Evolutionary conservation across 345 rosid genomes (phyloP).

Genomic region (Euphorbia lathyris): DNA sequence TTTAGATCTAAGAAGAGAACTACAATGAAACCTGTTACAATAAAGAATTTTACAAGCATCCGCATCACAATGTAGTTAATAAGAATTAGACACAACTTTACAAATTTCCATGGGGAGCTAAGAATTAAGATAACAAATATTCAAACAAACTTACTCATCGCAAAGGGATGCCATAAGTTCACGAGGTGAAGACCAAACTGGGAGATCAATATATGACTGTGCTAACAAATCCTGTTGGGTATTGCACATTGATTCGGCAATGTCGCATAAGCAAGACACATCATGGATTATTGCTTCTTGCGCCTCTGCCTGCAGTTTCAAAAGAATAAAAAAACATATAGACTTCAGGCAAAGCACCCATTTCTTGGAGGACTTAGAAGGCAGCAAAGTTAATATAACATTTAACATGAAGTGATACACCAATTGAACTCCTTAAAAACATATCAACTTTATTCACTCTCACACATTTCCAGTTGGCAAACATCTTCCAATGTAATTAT

Average conservation of each 20-base stretch:
- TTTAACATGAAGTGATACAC: background rate
- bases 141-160: slow-evolving; percentile 15
- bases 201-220: slow-evolving; percentile 47
- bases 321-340: background rate
- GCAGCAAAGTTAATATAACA: background rate
- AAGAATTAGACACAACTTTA: slow-evolving; percentile 7
- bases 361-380: background rate
- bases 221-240: slow-evolving; percentile 43
- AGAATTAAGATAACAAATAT: slow-evolving; percentile 7
- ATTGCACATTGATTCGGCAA: slow-evolving; percentile 56
- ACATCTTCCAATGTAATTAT: background rate
- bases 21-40: background rate
- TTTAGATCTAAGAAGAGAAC: slow-evolving; percentile 10
- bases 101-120: background rate
- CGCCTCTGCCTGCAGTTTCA: slow-evolving; percentile 49
- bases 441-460: background rate
- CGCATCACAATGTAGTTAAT: background rate
- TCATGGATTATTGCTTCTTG: slow-evolving; percentile 56
- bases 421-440: background rate
- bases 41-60: slow-evolving; percentile 6
- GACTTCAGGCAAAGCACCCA: background rate
- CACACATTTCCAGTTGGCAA: background rate
- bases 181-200: slow-evolving; percentile 70
- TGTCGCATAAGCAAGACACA: slow-evolving; percentile 56
- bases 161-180: slow-evolving; percentile 66